Evolutionary conservation across 495 filamentous ascomycete species (phyloP).

Genomic region (Talaromyces thailandensis): DNA sequence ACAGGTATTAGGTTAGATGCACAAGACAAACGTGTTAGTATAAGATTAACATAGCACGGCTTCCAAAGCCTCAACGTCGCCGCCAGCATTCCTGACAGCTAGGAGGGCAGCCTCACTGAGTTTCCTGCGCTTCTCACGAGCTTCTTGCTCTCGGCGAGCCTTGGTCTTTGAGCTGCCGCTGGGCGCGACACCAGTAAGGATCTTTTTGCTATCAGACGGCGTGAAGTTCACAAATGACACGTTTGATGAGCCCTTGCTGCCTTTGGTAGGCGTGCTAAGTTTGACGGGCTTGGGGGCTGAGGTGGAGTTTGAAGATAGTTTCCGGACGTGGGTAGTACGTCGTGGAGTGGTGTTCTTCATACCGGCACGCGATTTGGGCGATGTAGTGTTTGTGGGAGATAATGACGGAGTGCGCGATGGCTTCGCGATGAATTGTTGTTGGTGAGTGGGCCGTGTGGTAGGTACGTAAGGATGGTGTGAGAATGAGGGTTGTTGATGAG

Average conservation of each 20-base stretch:
- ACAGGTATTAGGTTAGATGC: not conserved
- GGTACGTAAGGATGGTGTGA: conserved; percentile 15
- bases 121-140: conserved; percentile 65
- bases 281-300: conserved; percentile 23
- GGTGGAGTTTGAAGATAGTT: conserved; percentile 29
- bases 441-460: not conserved
- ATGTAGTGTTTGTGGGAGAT: conserved; percentile 28
- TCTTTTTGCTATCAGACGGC: conserved; percentile 65
- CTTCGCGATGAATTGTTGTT: conserved; percentile 12
- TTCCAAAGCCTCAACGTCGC: conserved; percentile 54
- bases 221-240: conserved; percentile 90
- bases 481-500: conserved; percentile 20
- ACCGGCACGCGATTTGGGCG: conserved; percentile 14
- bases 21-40: not conserved
- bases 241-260: conserved; percentile 25
- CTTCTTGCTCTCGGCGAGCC: conserved; percentile 79
- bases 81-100: conserved; percentile 70
- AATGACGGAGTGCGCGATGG: conserved; percentile 29
- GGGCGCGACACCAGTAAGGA: conserved; percentile 87
- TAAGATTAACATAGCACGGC: conserved; percentile 27
- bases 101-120: conserved; percentile 63
- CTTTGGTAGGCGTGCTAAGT: conserved; percentile 22
- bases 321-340: conserved; percentile 22
- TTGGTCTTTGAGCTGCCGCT: conserved; percentile 90
- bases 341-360: conserved; percentile 17